A percentile compares a stretch with the other conserved stretches of the same genome.
Conservation (phyloP, 345 rosid species). For the Jatropha curcas region DNA sequence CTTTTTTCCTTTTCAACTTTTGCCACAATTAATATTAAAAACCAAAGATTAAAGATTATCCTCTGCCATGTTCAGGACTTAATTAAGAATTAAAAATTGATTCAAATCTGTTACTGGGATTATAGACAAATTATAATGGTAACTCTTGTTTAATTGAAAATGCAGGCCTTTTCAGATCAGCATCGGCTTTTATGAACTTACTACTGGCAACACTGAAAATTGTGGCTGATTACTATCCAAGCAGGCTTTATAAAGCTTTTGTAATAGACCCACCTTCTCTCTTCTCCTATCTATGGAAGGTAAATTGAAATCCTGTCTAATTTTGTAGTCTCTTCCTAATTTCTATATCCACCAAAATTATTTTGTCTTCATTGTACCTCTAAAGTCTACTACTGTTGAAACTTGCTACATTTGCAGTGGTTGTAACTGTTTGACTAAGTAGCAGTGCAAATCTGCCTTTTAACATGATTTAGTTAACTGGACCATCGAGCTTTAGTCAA, state of each 20-base stretch:
- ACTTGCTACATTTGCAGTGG: conserved; percentile 10
- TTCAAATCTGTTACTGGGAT: not conserved
- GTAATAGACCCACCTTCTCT: conserved; percentile 96
- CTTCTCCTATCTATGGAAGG: conserved; percentile 95
- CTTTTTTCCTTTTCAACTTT: not conserved
- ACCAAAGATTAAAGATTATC: not conserved
- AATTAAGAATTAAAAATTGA: conserved; percentile 11
- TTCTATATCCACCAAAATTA: not conserved
- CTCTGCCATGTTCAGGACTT: conserved; percentile 23
- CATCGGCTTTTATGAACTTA: conserved; percentile 78
- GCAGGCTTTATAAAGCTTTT: conserved; percentile 75
- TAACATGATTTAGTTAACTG: not conserved
- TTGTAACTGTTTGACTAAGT: conserved; percentile 17
- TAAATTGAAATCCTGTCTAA: conserved; percentile 34
- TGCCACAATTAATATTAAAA: not conserved
- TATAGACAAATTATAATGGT: not conserved
- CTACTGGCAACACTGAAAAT: conserved; percentile 74
- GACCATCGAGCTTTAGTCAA: conserved; percentile 33
- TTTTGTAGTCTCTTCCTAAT: not conserved
- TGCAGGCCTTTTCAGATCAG: conserved; percentile 96
- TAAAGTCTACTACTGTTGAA: conserved; percentile 27
- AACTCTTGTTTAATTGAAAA: not conserved
- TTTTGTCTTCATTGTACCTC: not conserved
- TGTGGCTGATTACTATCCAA: conserved; percentile 76
- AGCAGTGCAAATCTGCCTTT: not conserved